phyloP scores from a whole-genome alignment of 176 grass and related monocot genomes.

The Aegilops speltoides region DNA sequence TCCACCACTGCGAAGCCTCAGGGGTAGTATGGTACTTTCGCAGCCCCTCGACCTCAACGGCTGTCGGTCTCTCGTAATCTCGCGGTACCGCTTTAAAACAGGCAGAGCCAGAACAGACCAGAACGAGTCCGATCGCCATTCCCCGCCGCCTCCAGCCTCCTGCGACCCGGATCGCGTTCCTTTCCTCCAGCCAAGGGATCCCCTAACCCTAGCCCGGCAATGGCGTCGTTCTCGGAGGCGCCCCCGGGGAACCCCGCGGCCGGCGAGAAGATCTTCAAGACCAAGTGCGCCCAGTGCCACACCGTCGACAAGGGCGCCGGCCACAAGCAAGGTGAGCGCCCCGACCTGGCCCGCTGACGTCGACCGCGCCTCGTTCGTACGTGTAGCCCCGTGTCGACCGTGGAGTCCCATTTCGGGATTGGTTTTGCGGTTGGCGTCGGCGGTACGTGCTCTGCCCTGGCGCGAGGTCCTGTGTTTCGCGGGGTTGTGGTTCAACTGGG shows the following conservation, averaged over 20 bases:
- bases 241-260: conserved; percentile 21
- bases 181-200: neutral
- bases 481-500: neutral
- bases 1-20: neutral
- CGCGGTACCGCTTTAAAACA: neutral
- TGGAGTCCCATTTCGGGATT: neutral
- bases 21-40: neutral
- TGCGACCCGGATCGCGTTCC: neutral
- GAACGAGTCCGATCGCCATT: neutral
- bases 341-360: neutral
- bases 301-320: conserved; percentile 85
- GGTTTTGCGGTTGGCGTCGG: neutral
- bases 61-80: conserved; percentile 1
- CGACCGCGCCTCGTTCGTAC: neutral
- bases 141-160: neutral
- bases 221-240: conserved; percentile 44
- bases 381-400: too few relatives aligned
- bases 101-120: neutral
- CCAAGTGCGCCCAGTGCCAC: conserved; percentile 94
- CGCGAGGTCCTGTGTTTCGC: neutral
- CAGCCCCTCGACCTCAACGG: neutral
- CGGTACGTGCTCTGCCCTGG: neutral
- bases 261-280: conserved; percentile 90
- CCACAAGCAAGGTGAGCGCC: conserved; percentile 78
- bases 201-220: conserved; percentile 1